Conservation (phyloP, 139 green algal species). For the Edaphochlamys debaryana region DNA sequence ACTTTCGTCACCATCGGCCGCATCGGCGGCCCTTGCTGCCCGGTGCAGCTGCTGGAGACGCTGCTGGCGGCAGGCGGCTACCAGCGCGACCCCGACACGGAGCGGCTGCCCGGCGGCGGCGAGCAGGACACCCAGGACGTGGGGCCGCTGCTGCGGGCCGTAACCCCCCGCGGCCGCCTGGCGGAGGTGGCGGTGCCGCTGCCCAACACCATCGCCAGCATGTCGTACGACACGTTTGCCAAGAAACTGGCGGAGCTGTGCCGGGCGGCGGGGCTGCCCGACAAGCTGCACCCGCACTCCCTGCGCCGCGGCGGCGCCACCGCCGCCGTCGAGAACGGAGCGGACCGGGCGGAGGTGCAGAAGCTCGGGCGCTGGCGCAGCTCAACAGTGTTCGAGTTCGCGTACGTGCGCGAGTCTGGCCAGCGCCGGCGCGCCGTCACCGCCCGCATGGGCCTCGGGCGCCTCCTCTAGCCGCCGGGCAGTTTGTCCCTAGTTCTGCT, state of each 20-base stretch:
- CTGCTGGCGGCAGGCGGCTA: not conserved
- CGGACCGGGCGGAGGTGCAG: not conserved
- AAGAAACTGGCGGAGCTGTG: not conserved
- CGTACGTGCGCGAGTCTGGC: not conserved
- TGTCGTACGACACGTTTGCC: not conserved
- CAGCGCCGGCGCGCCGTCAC: not conserved
- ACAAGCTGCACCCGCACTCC: not conserved
- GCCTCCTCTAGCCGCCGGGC: too few species aligned
- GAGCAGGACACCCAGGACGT: not conserved
- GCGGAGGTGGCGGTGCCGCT: not conserved
- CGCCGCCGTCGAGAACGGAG: not conserved
- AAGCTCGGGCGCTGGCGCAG: not conserved
- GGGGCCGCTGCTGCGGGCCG: not conserved
- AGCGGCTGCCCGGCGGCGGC: not conserved
- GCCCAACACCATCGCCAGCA: too few species aligned
- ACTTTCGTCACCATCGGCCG: not conserved
- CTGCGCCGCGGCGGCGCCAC: not conserved
- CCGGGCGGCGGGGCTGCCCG: not conserved
- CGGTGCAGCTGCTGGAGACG: not conserved
- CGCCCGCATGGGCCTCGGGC: not conserved
- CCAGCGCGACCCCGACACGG: not conserved
- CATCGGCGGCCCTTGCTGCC: conserved; percentile 2
- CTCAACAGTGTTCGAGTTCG: not conserved
- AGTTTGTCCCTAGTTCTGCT: too few species aligned
- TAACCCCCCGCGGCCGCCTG: not conserved